phyloP scores from a whole-genome alignment of 805 yeast species.

The Helenozyma rhizophorensis region DNA sequence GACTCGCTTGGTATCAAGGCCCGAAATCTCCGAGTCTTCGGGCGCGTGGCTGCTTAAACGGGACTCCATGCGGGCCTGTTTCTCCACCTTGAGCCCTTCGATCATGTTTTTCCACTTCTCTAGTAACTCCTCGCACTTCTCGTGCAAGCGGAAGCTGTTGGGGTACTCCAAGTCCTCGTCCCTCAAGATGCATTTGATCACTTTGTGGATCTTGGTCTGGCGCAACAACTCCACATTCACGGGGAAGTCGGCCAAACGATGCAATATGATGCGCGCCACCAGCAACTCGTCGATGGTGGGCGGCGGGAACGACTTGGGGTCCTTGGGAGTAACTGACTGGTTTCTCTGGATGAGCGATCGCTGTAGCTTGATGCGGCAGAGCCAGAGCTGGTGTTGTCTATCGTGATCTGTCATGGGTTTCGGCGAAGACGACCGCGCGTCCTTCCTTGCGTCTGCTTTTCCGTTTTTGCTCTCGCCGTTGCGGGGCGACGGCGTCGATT shows the following conservation, averaged over 20 bases:
- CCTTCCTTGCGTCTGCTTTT: constrained; percentile 4
- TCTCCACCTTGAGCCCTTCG: constrained; percentile 33
- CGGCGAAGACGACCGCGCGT: constrained; percentile 7
- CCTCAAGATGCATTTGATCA: constrained; percentile 43
- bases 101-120: constrained; percentile 38
- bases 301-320: constrained; percentile 29
- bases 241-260: constrained; percentile 40
- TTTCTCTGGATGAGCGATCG: constrained; percentile 44
- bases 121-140: constrained; percentile 38
- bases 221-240: constrained; percentile 37
- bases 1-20: constrained; percentile 6
- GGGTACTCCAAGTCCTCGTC: constrained; percentile 37
- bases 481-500: not conserved
- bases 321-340: constrained; percentile 35
- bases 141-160: constrained; percentile 43
- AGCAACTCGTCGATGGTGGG: constrained; percentile 44
- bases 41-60: constrained; percentile 11
- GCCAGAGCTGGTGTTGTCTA: constrained; percentile 42
- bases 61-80: constrained; percentile 8
- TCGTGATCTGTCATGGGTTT: constrained; percentile 32
- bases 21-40: constrained; percentile 11
- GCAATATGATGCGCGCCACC: constrained; percentile 36
- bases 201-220: constrained; percentile 49
- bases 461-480: constrained; percentile 2
- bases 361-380: constrained; percentile 46